phyloP scores from a whole-genome alignment of 1,284 basidiomycete species.

The Hemileia vastatrix region DNA sequence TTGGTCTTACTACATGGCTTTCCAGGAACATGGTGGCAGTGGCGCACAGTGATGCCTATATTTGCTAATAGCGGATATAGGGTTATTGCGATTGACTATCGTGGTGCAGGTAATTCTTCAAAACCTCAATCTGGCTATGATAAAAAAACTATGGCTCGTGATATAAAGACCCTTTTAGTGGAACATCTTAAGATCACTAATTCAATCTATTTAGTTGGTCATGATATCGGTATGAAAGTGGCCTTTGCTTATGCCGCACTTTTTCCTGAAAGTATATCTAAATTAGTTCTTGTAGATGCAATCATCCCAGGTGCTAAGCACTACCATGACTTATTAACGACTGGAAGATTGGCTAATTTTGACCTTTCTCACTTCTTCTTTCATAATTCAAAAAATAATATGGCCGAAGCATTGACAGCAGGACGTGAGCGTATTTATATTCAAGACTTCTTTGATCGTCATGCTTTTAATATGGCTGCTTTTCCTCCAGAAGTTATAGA shows the following conservation, averaged over 20 bases:
- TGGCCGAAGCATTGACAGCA: slow-evolving; percentile 30
- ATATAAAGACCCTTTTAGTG: slow-evolving; percentile 28
- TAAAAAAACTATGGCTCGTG: slow-evolving; percentile 32
- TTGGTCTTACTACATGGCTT: slow-evolving; percentile 35
- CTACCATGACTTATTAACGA: slow-evolving; percentile 25
- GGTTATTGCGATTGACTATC: slow-evolving; percentile 33
- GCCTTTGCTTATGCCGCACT: slow-evolving; percentile 30
- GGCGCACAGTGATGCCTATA: slow-evolving; percentile 27
- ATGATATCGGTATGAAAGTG: slow-evolving; percentile 24
- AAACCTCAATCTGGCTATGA: slow-evolving; percentile 26
- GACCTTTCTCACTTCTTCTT: slow-evolving; percentile 35
- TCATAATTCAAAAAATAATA: slow-evolving; percentile 29
- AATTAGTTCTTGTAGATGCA: slow-evolving; percentile 26
- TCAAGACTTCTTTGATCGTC: slow-evolving; percentile 28
- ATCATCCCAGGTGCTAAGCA: slow-evolving; percentile 28
- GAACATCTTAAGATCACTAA: slow-evolving; percentile 27
- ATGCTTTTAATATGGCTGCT: slow-evolving; percentile 26
- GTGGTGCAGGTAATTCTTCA: slow-evolving; percentile 33
- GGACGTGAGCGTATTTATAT: slow-evolving; percentile 33
- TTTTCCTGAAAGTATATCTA: slow-evolving; percentile 26
- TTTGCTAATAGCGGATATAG: slow-evolving; percentile 27
- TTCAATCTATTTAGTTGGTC: no score
- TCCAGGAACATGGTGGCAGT: slow-evolving; percentile 33
- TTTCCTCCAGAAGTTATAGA: slow-evolving; percentile 19
- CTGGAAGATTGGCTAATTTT: slow-evolving; percentile 22